Conservation (phyloP, 805 yeast genomes). For the Metschnikowia chrysomelidarum region DNA sequence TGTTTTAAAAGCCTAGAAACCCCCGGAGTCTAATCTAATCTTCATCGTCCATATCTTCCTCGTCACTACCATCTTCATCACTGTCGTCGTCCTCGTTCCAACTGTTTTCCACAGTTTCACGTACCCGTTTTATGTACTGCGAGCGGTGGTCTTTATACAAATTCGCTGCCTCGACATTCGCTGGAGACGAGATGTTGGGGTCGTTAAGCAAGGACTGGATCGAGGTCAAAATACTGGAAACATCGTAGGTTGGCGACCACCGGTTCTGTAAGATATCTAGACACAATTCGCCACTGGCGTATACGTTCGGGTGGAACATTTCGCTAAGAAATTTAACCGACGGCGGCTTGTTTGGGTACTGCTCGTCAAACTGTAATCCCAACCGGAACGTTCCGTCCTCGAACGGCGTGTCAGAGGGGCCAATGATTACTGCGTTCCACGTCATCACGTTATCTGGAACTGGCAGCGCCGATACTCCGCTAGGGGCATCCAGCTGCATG, state of each 20-base stretch:
- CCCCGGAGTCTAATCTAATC: background rate
- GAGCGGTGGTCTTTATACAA: constrained; percentile 92
- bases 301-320: constrained; percentile 98
- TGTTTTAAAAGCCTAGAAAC: too few relatives aligned
- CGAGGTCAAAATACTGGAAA: constrained; percentile 89
- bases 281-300: constrained; percentile 93
- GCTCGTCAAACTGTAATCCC: constrained; percentile 87
- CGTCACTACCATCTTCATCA: constrained; percentile 39
- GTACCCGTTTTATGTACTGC: constrained; percentile 86
- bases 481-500: constrained; percentile 97
- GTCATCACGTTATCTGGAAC: constrained; percentile 95
- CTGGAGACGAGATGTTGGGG: constrained; percentile 95
- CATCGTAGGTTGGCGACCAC: constrained; percentile 99
- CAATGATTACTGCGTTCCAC: constrained; percentile 97
- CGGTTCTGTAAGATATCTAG: constrained; percentile 93
- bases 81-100: constrained; percentile 82
- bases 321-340: constrained; percentile 84
- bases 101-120: constrained; percentile 91
- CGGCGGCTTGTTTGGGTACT: constrained; percentile 97
- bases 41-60: constrained; percentile 12
- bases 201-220: constrained; percentile 90
- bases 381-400: constrained; percentile 96
- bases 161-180: constrained; percentile 97
- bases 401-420: constrained; percentile 96
- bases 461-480: constrained; percentile 97